Evolutionary conservation across 768 basidiomycete species (phyloP).

Genomic region (Hemileccinum impolitum): DNA sequence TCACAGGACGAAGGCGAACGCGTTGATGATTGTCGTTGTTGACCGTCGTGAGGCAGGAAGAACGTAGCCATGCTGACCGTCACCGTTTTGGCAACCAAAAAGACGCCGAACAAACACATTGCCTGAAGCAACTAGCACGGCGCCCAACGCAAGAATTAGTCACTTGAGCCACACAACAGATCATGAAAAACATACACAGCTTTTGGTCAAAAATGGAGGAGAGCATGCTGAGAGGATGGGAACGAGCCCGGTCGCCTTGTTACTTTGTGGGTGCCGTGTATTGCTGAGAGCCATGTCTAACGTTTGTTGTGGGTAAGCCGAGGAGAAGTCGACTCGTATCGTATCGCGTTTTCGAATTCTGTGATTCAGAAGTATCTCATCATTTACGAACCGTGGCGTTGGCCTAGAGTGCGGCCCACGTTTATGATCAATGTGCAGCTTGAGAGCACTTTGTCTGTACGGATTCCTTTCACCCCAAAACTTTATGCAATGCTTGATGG

Average conservation of each 20-base stretch:
- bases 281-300: not conserved
- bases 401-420: not conserved
- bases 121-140: not conserved
- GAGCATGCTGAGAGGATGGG: not conserved
- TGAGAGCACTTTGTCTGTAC: not conserved
- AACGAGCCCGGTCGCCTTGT: not conserved
- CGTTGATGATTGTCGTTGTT: not conserved
- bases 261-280: not conserved
- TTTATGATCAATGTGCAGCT: not conserved
- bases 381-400: not conserved
- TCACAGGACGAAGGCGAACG: not conserved
- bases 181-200: slow-evolving; percentile 1
- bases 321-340: slow-evolving; percentile 14
- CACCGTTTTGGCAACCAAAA: not conserved
- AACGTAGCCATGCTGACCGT: slow-evolving; percentile 9
- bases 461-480: not conserved
- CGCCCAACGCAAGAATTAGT: not conserved
- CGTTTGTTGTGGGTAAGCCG: slow-evolving; percentile 10
- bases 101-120: not conserved
- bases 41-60: slow-evolving; percentile 6
- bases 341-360: not conserved
- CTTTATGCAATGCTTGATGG: not conserved
- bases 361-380: slow-evolving; percentile 8
- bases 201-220: not conserved
- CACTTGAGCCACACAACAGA: not conserved